Evolutionary conservation across 148 eudicot species (phyloP).

Genomic region (Vaccinium vitisidaea): DNA sequence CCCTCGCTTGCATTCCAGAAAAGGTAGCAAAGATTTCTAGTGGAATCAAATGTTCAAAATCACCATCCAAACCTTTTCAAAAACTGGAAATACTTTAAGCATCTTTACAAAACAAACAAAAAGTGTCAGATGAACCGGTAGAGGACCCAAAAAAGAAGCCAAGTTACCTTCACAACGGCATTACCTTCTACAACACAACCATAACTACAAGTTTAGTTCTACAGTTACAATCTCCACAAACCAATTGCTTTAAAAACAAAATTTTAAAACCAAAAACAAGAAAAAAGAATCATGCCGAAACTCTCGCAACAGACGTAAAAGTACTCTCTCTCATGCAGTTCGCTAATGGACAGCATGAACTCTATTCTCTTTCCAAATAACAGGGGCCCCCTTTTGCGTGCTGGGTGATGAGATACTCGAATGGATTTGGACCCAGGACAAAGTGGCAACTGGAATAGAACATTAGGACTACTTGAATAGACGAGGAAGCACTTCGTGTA

Average conservation of each 20-base stretch:
- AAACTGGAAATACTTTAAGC: background rate
- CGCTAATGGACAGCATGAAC: background rate
- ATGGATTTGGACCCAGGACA: background rate
- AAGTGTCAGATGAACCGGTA: background rate
- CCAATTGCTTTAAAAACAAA: background rate
- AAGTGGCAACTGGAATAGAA: constrained; percentile 14
- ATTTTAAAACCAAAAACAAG: background rate
- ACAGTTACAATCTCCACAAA: background rate
- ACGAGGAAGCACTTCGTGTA: constrained; percentile 73
- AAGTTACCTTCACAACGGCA: background rate
- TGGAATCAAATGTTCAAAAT: background rate
- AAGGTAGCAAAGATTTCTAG: constrained; percentile 1
- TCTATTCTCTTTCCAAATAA: background rate
- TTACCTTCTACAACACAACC: background rate
- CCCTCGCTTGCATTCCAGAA: background rate
- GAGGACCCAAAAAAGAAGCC: background rate
- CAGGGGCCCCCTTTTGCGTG: background rate
- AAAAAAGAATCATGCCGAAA: background rate
- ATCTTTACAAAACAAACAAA: background rate
- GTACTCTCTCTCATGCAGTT: background rate
- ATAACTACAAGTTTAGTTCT: background rate
- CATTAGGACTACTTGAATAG: constrained; percentile 37
- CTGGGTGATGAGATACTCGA: background rate
- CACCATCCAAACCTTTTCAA: background rate
- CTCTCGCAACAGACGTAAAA: background rate